Conservation (phyloP, 2,329 filamentous ascomycete genomes). For the Stromatinia cepivora region DNA sequence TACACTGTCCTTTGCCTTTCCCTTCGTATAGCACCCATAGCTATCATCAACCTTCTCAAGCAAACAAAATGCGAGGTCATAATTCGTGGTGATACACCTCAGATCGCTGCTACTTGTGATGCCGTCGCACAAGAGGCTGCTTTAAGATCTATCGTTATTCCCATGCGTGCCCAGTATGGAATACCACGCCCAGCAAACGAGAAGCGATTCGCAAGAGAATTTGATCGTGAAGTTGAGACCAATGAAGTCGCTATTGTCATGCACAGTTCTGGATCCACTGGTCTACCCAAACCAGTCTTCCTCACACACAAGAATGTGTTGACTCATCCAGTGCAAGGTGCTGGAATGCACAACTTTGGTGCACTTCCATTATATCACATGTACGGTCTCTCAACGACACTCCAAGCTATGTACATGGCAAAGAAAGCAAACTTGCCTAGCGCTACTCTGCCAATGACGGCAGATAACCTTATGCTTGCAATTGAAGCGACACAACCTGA, state of each 20-base stretch:
- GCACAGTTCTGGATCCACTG: conserved; percentile 51
- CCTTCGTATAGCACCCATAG: conserved; percentile 52
- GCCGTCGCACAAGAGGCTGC: conserved; percentile 15
- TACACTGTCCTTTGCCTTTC: conserved; percentile 56
- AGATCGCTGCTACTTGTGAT: conserved; percentile 14
- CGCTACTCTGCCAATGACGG: conserved; percentile 55
- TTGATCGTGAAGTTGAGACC: conserved; percentile 22
- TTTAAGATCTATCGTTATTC: conserved; percentile 23
- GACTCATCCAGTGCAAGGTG: conserved; percentile 42
- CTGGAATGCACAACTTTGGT: conserved; percentile 51
- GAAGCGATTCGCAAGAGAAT: conserved; percentile 15
- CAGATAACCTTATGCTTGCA: conserved; percentile 48
- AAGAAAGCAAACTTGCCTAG: conserved; percentile 56
- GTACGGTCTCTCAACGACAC: conserved; percentile 56
- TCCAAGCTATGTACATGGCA: conserved; percentile 52
- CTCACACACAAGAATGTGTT: conserved; percentile 55
- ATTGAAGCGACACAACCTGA: conserved; percentile 49
- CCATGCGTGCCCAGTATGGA: conserved; percentile 23
- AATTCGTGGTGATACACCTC: conserved; percentile 24
- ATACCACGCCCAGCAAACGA: conserved; percentile 13
- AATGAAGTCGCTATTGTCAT: conserved; percentile 31
- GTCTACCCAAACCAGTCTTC: conserved; percentile 62
- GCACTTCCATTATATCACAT: conserved; percentile 59
- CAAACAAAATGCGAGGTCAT: conserved; percentile 39
- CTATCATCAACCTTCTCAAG: conserved; percentile 50